Conservation (phyloP, 2,329 filamentous ascomycete genomes). For the Bertia moriformis region DNA sequence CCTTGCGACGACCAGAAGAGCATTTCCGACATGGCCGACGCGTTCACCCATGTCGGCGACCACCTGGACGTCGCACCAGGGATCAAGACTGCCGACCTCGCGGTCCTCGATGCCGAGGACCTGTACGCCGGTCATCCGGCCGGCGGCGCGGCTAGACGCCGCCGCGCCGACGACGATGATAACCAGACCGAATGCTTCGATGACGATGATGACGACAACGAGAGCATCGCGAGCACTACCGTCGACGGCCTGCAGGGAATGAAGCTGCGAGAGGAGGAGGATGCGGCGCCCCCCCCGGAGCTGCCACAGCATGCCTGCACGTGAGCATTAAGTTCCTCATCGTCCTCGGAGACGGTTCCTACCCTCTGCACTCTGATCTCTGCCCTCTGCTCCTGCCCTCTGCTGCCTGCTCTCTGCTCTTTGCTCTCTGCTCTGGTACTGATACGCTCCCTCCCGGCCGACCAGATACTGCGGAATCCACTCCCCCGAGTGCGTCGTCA, state of each 20-base stretch:
- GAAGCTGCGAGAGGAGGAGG: conserved; percentile 34
- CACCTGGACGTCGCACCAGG: conserved; percentile 70
- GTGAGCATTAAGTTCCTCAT: conserved; percentile 42
- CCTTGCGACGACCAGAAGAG: no score
- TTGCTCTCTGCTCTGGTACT: conserved; percentile 5
- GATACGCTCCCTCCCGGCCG: conserved; percentile 5
- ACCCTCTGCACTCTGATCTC: conserved; percentile 4
- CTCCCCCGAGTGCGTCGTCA: conserved; percentile 85
- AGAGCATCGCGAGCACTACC: conserved; percentile 65
- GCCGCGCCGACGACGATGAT: conserved; percentile 75
- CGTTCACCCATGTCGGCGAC: conserved; percentile 78
- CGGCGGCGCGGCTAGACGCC: conserved; percentile 32
- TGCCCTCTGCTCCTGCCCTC: conserved; percentile 13
- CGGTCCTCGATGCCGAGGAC: conserved; percentile 63
- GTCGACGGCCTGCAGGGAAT: conserved; percentile 60
- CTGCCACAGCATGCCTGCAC: conserved; percentile 90
- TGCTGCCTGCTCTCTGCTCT: conserved; percentile 4
- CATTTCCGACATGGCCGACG: conserved; percentile 83
- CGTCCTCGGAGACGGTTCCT: conserved; percentile 3
- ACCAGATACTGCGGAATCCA: conserved; percentile 96
- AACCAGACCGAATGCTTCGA: conserved; percentile 70
- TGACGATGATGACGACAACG: conserved; percentile 67
- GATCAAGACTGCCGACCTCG: conserved; percentile 69
- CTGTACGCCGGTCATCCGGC: conserved; percentile 37
- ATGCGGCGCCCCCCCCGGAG: conserved; percentile 29